These are phyloP conservation scores for Saccharum hybrid DNA, from an alignment of 202 grass and related monocot species.

Conservation along the genomic window DNA sequence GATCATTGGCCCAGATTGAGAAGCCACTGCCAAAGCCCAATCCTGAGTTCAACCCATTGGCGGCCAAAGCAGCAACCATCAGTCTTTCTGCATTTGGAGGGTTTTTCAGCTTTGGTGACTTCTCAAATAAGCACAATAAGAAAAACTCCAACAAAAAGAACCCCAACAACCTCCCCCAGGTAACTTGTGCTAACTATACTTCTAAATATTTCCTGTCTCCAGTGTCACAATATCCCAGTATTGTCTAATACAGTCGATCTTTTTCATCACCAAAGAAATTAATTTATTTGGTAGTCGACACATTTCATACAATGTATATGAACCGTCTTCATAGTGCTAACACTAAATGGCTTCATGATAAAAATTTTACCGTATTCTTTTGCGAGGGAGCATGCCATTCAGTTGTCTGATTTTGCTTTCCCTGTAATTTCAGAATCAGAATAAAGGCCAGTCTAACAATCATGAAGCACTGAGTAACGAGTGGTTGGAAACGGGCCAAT, in stretches of 20 bases:
- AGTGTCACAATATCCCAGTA: neutral
- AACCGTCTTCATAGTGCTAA: neutral
- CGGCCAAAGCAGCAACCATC: constrained; percentile 87
- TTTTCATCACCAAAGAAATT: constrained; percentile 27
- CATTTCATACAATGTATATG: neutral
- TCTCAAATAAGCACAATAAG: constrained; percentile 71
- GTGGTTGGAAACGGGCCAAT: constrained; percentile 92
- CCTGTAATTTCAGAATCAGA: constrained; percentile 77
- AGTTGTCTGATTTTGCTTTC: constrained; percentile 39
- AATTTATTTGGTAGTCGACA: constrained; percentile 23
- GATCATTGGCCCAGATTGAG: constrained; percentile 55
- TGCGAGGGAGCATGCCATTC: neutral
- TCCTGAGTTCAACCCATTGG: constrained; percentile 79
- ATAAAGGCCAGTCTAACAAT: constrained; percentile 51
- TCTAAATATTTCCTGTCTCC: constrained; percentile 20
- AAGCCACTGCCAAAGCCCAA: constrained; percentile 52
- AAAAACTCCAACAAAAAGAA: constrained; percentile 65
- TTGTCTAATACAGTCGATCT: neutral
- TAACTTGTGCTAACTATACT: constrained; percentile 17
- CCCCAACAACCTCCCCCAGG: constrained; percentile 63
- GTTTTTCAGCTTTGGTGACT: constrained; percentile 70
- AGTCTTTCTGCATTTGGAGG: constrained; percentile 88
- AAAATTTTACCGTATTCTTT: neutral
- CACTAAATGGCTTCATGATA: neutral
- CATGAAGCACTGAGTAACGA: constrained; percentile 89